Percentiles rank a stretch among this genome's conserved stretches.
Evolutionary conservation across 371 early-diverging fungal genomes (phyloP).

Genomic region (Lichtheimia ramosa): DNA sequence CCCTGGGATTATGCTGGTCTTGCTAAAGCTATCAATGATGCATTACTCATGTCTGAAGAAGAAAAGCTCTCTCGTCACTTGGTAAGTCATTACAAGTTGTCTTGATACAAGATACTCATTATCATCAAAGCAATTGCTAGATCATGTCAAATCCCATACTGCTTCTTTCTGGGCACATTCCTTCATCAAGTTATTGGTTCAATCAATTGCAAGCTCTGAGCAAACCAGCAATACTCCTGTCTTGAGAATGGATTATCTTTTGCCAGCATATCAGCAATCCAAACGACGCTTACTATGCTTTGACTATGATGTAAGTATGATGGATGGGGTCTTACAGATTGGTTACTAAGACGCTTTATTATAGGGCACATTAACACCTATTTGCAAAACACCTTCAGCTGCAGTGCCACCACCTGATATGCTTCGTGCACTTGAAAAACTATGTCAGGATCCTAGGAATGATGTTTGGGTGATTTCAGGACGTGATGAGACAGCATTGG

Average conservation of each 20-base stretch:
- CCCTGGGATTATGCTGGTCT: conserved; percentile 98
- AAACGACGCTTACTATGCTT: conserved; percentile 78
- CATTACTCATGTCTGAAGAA: conserved; percentile 80
- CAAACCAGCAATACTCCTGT: conserved; percentile 68
- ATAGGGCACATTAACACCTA: conserved; percentile 82
- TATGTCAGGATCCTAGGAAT: conserved; percentile 79
- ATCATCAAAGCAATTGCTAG: conserved; percentile 68
- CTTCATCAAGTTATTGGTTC: conserved; percentile 68
- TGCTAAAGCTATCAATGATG: conserved; percentile 88
- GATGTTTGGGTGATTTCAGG: conserved; percentile 94
- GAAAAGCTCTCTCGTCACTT: conserved; percentile 79
- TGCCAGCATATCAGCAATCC: conserved; percentile 50
- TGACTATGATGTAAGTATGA: conserved; percentile 80
- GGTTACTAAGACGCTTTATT: conserved; percentile 18
- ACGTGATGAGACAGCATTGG: conserved; percentile 81
- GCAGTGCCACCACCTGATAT: conserved; percentile 68
- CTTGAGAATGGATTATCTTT: conserved; percentile 51
- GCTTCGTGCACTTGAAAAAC: conserved; percentile 60
- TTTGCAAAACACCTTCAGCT: conserved; percentile 66
- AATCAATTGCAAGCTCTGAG: conserved; percentile 48
- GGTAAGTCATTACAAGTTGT: conserved; percentile 31
- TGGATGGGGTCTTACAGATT: not conserved
- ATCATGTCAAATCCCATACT: conserved; percentile 88
- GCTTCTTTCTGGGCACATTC: conserved; percentile 90
- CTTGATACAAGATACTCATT: not conserved